phyloP scores from a whole-genome alignment of 2,329 filamentous ascomycete genomes.

The Trichoderma brevicompactum region DNA sequence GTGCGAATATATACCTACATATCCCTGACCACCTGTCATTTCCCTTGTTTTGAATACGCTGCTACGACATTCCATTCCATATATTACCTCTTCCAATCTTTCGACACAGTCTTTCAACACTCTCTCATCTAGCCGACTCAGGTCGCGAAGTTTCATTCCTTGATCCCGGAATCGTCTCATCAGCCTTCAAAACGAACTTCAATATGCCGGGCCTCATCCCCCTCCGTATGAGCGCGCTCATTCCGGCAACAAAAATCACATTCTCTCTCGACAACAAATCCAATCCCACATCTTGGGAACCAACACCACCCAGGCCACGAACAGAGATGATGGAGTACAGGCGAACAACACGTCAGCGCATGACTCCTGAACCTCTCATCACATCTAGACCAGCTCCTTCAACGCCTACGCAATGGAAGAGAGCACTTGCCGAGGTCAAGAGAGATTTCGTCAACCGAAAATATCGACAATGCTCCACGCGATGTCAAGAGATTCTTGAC shows the following conservation, averaged over 20 bases:
- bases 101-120: slow-evolving; percentile 6
- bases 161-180: neutral
- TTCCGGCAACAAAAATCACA: slow-evolving; percentile 11
- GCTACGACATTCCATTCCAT: neutral
- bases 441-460: slow-evolving; percentile 54
- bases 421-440: slow-evolving; percentile 58
- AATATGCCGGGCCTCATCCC: slow-evolving; percentile 42
- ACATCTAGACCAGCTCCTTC: slow-evolving; percentile 45
- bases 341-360: slow-evolving; percentile 8
- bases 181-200: neutral
- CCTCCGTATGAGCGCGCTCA: slow-evolving; percentile 37
- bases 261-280: slow-evolving; percentile 20
- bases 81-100: neutral
- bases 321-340: neutral
- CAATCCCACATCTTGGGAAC: neutral
- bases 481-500: slow-evolving; percentile 58
- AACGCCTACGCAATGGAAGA: slow-evolving; percentile 56
- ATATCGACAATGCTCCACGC: slow-evolving; percentile 57
- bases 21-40: neutral
- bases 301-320: slow-evolving; percentile 8
- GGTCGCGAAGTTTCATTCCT: neutral
- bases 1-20: neutral
- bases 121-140: neutral
- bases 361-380: slow-evolving; percentile 32
- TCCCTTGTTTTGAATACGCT: slow-evolving; percentile 9